Base-by-base conservation (phyloP, 352 stramenopile species). In the Pilasporangium apinafurcum region DNA sequence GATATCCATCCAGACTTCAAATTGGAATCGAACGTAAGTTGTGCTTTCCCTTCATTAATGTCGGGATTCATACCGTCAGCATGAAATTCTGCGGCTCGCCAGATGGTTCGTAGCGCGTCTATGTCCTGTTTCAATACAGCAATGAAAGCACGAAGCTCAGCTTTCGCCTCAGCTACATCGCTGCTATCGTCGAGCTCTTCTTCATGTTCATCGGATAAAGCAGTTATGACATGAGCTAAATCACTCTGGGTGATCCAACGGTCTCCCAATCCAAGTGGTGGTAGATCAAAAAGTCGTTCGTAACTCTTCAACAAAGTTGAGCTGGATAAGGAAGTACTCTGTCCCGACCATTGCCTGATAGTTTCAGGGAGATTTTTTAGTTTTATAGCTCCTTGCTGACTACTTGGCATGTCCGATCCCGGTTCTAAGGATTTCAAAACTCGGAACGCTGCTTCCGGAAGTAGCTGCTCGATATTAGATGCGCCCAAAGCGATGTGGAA, bases 401-500 rank as follows among this genome's bases (percentile, higher is more conserved):
- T 42, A 31, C 9, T 58, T 34, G 13, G 42, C 36, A 21, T 42
- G 48, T 12, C 44, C 21, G 10, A 40, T 33, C 16, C 37, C 18
- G 8, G 29, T 38, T 18, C 57, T 5, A 83, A 29, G 8, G 71
- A 65, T 40, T 86, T 82, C 7, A 87, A 40, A 26, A 91, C 69
- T 3, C 82, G 82, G 38, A 90, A 93, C 18, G 77, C 65, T 10
- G 79, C 82, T 42, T 93, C 75, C 0, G 82, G 67, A 18, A 91
- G 57, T 14, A 91, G 44, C 30, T 90, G 82, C 28, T 91, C 77
- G 14, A 82, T 70, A 35, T 71, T 85, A 4, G 72, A 72, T 28
- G 74, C 62, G 5, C 70, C 69, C 4, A 92, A 53, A 9, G 76
- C 74, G 44, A 94, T 94, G 51, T 94, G 79, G 26, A 94, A 94